Evolutionary conservation across 129 eudicot genomes (phyloP).

Genomic region (Ambrosia trifida): DNA sequence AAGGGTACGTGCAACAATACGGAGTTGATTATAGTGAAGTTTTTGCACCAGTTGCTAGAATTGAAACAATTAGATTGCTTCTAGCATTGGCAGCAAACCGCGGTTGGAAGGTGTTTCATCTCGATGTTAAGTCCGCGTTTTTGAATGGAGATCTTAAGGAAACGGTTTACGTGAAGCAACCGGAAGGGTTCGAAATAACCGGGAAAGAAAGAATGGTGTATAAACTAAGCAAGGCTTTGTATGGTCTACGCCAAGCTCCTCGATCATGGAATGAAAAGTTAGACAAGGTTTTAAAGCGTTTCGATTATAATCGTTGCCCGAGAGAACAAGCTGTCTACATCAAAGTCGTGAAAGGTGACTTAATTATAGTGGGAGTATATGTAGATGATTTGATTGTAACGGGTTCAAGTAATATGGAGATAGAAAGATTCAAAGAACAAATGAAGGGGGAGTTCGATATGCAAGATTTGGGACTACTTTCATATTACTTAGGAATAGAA

Average conservation of each 20-base stretch:
- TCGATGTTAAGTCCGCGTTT: neutral
- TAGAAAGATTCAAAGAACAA: neutral
- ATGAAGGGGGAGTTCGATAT: neutral
- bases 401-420: neutral
- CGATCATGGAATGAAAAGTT: neutral
- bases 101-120: neutral
- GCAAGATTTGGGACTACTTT: neutral
- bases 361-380: neutral
- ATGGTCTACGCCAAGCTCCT: neutral
- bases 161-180: neutral
- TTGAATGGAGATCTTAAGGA: neutral
- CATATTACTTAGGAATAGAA: neutral
- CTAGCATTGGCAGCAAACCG: neutral
- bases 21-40: too few relatives aligned
- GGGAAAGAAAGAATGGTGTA: neutral
- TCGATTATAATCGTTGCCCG: neutral
- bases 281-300: neutral
- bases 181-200: neutral
- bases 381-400: neutral
- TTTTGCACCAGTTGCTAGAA: neutral
- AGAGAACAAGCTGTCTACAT: neutral
- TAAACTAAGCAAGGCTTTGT: neutral
- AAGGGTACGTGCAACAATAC: neutral
- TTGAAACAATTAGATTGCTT: neutral
- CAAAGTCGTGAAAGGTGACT: neutral